Conservation (phyloP, 805 yeast genomes). For the Brettanomyces anomalus region DNA sequence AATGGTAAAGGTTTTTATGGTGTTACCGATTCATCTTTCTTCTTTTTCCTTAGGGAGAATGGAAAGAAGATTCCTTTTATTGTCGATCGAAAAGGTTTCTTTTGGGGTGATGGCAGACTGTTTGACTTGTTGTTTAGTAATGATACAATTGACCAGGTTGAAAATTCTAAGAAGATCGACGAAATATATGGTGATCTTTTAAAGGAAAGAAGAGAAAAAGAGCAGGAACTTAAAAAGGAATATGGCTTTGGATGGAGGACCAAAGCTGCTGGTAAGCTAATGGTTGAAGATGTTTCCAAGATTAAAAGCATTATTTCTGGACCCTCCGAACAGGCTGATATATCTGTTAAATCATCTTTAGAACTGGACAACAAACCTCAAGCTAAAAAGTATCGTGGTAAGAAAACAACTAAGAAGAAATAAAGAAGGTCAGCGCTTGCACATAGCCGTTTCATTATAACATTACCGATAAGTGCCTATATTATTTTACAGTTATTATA, state of each 20-base stretch:
- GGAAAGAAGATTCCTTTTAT: conserved; percentile 55
- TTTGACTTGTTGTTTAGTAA: conserved; percentile 77
- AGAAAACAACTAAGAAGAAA: background rate
- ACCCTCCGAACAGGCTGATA: background rate
- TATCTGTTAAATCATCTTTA: background rate
- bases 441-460: no score
- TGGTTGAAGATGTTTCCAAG: conserved; percentile 33
- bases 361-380: no score
- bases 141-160: conserved; percentile 69
- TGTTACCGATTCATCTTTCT: conserved; percentile 66
- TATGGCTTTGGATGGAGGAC: conserved; percentile 52
- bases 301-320: conserved; percentile 5
- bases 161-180: conserved; percentile 32
- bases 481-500: background rate
- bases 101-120: conserved; percentile 88
- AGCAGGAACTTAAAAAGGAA: conserved; percentile 42
- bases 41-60: conserved; percentile 60
- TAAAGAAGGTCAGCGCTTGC: no score
- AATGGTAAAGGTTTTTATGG: conserved; percentile 88
- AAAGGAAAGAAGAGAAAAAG: conserved; percentile 47
- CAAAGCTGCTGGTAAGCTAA: conserved; percentile 36
- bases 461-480: background rate
- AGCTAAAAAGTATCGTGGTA: no score
- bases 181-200: conserved; percentile 22
- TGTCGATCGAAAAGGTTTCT: conserved; percentile 79